Evolutionary conservation across 345 rosid species (phyloP), one percentile per base, ranked within the genome.

Genomic region (Aquilaria malaccensis): DNA sequence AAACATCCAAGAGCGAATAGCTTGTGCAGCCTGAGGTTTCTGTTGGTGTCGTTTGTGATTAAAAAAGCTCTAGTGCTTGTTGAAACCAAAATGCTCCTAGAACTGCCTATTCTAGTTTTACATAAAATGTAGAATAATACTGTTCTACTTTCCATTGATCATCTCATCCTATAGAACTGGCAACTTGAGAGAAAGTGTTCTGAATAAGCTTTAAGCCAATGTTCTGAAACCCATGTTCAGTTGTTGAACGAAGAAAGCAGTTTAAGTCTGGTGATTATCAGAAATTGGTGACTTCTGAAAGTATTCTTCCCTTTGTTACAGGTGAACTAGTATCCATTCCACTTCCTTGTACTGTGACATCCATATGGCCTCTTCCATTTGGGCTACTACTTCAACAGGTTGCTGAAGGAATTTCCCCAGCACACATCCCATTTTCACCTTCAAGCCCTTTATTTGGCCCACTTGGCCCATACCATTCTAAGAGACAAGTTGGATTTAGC

Each of bases 361-460:
- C 99, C 22, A 83, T 94, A 70, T 94, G 97, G 96, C 80, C 96
- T 72, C 90, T 88, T 71, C 97, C 95, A 51, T 84, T 70, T 80
- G 99, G 97, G 71, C 73, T 94, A 61, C 81, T 94, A 65, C 87
- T 94, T 48, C 92, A 85, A 81, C 85, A 80, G 73, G 81, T 72
- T 55, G 70, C 73, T 67, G 94, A 84, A 66, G 81, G 76, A 56
- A 74, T 65, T 75, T 77, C 80, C 43, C 11, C 75, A 52, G 14
- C 66, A 14, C 78, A 58, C 75, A 63, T 67, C 61, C 70, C 83
- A 50, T 73, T 77, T 69, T 64, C 76, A 55, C 71, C 79, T 65
- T 77, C 85, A 65, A 87, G 77, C 71, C 84, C 82, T 73, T 54
- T 62, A 56, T 72, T 81, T 57, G 82, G 83, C 74, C 75, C 77